Percentiles rank a stretch among this genome's conserved stretches.
Conservation (phyloP, 1,139 yeast genomes). For the Suhomyces choctaworum region DNA sequence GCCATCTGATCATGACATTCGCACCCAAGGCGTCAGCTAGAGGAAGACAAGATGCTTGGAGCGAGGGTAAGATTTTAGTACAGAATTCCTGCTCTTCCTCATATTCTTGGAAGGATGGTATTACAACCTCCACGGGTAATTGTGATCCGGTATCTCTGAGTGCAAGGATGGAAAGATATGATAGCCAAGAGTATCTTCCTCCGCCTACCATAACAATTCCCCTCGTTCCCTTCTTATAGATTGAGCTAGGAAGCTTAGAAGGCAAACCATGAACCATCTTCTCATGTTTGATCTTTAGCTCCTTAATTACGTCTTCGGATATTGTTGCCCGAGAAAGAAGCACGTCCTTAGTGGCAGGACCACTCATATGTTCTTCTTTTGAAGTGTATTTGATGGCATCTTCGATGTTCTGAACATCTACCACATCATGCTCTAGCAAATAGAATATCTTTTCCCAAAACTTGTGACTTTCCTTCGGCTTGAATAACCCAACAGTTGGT, state of each 20-base stretch:
- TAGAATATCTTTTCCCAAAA: constrained; percentile 22
- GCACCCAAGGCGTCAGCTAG: constrained; percentile 40
- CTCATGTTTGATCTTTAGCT: constrained; percentile 28
- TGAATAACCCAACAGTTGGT: constrained; percentile 14
- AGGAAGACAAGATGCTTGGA: constrained; percentile 21
- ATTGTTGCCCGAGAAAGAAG: constrained; percentile 34
- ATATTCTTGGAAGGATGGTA: constrained; percentile 36
- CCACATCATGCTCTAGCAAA: constrained; percentile 15
- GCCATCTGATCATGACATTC: constrained; percentile 34
- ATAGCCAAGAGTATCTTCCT: constrained; percentile 39
- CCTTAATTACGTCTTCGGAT: constrained; percentile 23
- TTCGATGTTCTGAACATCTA: constrained; percentile 17
- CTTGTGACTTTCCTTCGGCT: constrained; percentile 14
- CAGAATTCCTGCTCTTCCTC: constrained; percentile 20
- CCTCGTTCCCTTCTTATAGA: constrained; percentile 27
- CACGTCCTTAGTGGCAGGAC: constrained; percentile 28
- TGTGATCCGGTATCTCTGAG: constrained; percentile 38
- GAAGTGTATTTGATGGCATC: constrained; percentile 27
- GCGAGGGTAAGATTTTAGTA: constrained; percentile 15
- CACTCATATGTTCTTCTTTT: constrained; percentile 24
- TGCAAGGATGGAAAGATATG: constrained; percentile 36
- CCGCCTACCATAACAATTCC: constrained; percentile 46
- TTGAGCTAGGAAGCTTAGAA: constrained; percentile 21
- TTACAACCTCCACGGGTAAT: constrained; percentile 39
- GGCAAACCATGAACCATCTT: constrained; percentile 29